Percentiles rank a stretch among this genome's conserved stretches.
phyloP scores from a whole-genome alignment of 139 green algal species.

The Chara braunii region DNA sequence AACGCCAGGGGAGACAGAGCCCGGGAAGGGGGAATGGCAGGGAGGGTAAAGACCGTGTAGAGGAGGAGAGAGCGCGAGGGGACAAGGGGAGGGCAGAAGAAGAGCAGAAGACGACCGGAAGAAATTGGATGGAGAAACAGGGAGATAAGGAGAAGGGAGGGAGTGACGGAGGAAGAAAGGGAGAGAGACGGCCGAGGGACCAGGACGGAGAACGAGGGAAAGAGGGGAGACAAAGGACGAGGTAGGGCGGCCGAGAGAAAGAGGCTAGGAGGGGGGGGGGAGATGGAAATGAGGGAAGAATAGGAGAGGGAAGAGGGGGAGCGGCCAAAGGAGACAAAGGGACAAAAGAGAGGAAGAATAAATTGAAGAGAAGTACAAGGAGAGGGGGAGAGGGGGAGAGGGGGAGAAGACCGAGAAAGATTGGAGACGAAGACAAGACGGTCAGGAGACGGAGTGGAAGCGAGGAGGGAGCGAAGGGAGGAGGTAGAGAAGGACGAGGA shows the following conservation, averaged over 20 bases:
- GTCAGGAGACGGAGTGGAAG: too few species aligned
- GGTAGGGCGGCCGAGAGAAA: not conserved
- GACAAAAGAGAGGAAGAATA: too few species aligned
- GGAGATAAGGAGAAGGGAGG: not conserved
- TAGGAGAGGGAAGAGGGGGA: not conserved
- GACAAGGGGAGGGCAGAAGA: not conserved
- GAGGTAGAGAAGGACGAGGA: slow-evolving; percentile 2
- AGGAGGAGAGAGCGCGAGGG: not conserved
- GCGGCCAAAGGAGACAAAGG: too few species aligned
- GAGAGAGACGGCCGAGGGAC: not conserved
- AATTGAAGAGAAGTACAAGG: too few species aligned
- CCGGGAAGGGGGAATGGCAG: not conserved
- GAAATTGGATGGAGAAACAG: not conserved
- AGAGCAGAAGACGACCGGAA: not conserved
- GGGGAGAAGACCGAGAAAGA: too few species aligned
- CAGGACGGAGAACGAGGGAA: not conserved
- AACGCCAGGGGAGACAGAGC: not conserved
- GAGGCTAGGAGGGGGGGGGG: not conserved
- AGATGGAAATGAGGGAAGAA: too few species aligned
- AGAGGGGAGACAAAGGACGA: not conserved
- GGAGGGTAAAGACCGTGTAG: not conserved
- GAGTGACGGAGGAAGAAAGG: too few species aligned
- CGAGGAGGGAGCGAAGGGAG: too few species aligned
- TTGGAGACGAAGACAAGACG: too few species aligned
- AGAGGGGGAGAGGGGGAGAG: too few species aligned